These are phyloP conservation scores for Pistacia atlantica DNA, from an alignment of 345 rosid genomes.

Conservation along the genomic window DNA sequence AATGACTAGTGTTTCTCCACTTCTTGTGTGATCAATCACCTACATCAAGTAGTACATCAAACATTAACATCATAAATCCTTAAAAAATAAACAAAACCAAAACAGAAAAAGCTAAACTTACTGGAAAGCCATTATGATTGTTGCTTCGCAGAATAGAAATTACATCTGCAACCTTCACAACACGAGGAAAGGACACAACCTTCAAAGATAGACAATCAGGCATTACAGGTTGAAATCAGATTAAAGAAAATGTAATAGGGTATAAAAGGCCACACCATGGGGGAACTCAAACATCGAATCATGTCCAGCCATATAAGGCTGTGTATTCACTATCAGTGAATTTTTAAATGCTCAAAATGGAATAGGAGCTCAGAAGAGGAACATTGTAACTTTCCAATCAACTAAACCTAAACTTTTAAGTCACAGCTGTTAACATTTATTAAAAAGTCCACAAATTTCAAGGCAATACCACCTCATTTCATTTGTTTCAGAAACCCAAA, in stretches of 20 bases:
- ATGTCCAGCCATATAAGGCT: not conserved
- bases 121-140: conserved; percentile 94
- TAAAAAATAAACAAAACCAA: conserved; percentile 4
- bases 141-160: conserved; percentile 80
- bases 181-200: conserved; percentile 89
- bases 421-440: not conserved
- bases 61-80: conserved; percentile 14
- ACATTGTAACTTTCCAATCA: not conserved
- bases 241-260: not conserved
- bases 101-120: conserved; percentile 35
- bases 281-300: not conserved
- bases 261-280: not conserved
- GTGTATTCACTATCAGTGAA: not conserved
- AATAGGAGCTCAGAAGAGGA: not conserved
- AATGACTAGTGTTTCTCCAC: conserved; percentile 88
- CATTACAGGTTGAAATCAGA: not conserved
- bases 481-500: conserved; percentile 12
- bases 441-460: not conserved
- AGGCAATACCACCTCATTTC: not conserved
- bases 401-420: not conserved
- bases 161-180: conserved; percentile 84
- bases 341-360: not conserved
- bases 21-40: conserved; percentile 92
- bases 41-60: conserved; percentile 21
- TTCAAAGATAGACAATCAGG: conserved; percentile 30